Base-by-base conservation (phyloP, 1,139 yeast genomes). In the Magnusiomyces tetraspermus region DNA sequence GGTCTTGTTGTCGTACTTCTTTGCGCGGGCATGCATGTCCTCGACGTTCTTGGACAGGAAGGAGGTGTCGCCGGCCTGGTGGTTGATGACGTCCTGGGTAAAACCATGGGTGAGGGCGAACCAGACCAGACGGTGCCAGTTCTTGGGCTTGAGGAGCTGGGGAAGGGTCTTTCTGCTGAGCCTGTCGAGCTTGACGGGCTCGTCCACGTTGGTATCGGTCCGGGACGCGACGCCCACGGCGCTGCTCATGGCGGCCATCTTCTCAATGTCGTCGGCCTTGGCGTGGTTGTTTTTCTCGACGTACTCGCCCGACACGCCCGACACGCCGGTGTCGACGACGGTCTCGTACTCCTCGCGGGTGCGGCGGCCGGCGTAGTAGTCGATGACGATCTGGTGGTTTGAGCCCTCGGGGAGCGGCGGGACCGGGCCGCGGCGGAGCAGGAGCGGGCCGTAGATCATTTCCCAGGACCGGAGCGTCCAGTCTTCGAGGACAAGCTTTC, bases 401-500 rank as follows among this genome's bases (percentile, higher is more conserved):
- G 38, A 33, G 22, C 83, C 83, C 56, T 73, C 77, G 44, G 89
- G 88, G 62, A 78, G 75, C 59, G 87, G 87, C 51, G 87, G 84
- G 55, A 82, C 81, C 54, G 73, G 67, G 58, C 79, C 84, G 28
- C 76, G 73, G 1, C 81, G 67, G 64, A 70, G 77, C 17, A 45
- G 48, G 17, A 48, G 42, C 71, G 79, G 79, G 69, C 67, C 80
- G 54, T 71, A 61, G 54, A 75, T 66, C 55, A 80, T 62, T 56
- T 83, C 82, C 63, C 76, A 80, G 76, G 78, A 77, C 62, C 68
- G 73, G 54, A 84, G 70, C 48, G 83, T 80, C 86, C 89, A 82
- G 67, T 84, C 94, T 53, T 79, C 73, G 59, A 77, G 69, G 36
- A 82, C 69, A 51, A 84, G 68, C 65, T 76, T 79, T 70, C 89